These are phyloP conservation scores for Fusarium sp. DNA, from an alignment of 2,329 filamentous ascomycete genomes.

Conservation along the genomic window DNA sequence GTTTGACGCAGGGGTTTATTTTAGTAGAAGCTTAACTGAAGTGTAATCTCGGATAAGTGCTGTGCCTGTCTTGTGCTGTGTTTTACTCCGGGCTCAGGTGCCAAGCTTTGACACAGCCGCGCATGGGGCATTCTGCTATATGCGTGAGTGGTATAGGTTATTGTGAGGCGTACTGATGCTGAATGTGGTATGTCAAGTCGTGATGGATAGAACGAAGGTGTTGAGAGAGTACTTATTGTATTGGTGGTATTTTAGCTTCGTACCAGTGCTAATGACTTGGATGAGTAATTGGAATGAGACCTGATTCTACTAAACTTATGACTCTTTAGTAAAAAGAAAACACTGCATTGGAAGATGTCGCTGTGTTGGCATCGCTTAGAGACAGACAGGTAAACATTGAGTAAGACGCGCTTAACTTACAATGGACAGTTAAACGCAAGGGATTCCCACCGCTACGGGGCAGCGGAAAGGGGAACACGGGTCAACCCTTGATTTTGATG, in stretches of 20 bases:
- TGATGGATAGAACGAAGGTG: too few relatives aligned
- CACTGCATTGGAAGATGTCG: too few relatives aligned
- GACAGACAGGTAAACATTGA: not conserved
- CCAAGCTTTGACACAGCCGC: not conserved
- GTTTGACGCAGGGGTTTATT: not conserved
- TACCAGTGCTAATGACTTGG: not conserved
- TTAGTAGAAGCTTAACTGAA: not conserved
- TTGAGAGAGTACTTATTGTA: too few relatives aligned
- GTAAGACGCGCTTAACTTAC: not conserved
- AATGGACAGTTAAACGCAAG: not conserved
- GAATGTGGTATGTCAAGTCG: too few relatives aligned
- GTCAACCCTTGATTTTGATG: too few relatives aligned
- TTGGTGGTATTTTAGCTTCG: fast-evolving
- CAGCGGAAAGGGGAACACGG: not conserved
- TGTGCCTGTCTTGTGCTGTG: not conserved
- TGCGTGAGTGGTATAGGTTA: not conserved
- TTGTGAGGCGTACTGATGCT: not conserved
- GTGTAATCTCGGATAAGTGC: conserved; percentile 7
- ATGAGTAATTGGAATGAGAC: not conserved
- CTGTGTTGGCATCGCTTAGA: not conserved
- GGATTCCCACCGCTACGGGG: not conserved
- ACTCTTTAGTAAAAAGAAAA: not conserved
- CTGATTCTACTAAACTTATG: too few relatives aligned
- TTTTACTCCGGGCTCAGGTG: not conserved
- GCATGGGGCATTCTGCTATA: not conserved